Percentiles rank a stretch among this genome's conserved stretches.
phyloP scores from a whole-genome alignment of 768 basidiomycete genomes.

The Rhizopogon vulgaris region DNA sequence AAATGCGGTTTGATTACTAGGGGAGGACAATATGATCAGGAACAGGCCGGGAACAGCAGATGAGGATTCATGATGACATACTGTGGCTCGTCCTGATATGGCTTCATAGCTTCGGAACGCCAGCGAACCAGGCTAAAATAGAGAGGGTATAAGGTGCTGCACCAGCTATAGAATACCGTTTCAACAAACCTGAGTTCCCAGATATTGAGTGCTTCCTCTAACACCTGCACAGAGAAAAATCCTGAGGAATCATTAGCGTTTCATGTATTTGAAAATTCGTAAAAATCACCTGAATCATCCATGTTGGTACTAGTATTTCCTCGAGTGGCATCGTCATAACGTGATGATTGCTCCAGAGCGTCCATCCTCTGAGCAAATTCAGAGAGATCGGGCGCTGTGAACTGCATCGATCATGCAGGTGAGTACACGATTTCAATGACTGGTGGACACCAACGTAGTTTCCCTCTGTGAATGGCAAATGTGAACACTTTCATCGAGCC shows the following conservation, averaged over 20 bases:
- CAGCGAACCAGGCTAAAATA: conserved; percentile 66
- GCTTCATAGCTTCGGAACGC: conserved; percentile 77
- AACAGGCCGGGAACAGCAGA: neutral
- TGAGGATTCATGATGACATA: conserved; percentile 28
- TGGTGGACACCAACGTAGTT: conserved; percentile 37
- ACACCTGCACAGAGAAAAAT: conserved; percentile 88
- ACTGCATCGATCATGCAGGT: conserved; percentile 38
- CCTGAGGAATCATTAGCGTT: conserved; percentile 35
- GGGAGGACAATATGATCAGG: conserved; percentile 5
- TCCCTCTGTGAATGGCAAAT: conserved; percentile 30
- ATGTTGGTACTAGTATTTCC: conserved; percentile 63
- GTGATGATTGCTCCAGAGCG: conserved; percentile 44
- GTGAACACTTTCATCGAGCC: conserved; percentile 30
- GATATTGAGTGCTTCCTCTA: conserved; percentile 77
- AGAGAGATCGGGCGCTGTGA: conserved; percentile 74
- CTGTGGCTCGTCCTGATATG: conserved; percentile 75
- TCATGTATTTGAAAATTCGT: neutral
- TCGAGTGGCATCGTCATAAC: conserved; percentile 42
- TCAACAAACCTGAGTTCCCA: conserved; percentile 70
- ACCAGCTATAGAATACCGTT: conserved; percentile 4
- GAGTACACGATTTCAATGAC: neutral
- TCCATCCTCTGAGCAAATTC: conserved; percentile 68
- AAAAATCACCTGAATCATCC: conserved; percentile 75
- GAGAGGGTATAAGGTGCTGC: conserved; percentile 5
- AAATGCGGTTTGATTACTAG: conserved; percentile 77